A percentile compares a stretch with the other conserved stretches of the same genome.
Conservation (phyloP, 2,329 filamentous ascomycete genomes). For the Shiraia sp. region DNA sequence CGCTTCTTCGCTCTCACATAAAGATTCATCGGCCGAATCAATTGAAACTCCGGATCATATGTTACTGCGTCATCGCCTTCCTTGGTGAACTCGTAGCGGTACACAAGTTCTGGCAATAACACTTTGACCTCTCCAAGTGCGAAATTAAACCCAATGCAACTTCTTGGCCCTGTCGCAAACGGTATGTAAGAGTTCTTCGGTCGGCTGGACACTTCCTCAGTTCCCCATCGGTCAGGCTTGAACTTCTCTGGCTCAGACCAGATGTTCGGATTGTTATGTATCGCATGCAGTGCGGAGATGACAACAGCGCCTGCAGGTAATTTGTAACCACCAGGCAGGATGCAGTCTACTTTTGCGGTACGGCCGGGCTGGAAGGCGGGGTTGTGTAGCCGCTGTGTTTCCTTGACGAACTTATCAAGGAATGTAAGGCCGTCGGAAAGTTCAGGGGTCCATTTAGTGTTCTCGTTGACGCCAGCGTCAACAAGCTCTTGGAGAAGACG, state of each 20-base stretch:
- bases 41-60: conserved; percentile 17
- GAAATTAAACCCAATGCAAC: conserved; percentile 19
- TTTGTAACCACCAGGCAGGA: conserved; percentile 63
- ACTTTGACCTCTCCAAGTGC: conserved; percentile 15
- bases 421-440: conserved; percentile 20
- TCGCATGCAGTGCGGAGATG: conserved; percentile 54
- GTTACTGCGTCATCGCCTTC: conserved; percentile 9
- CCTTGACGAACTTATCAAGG: conserved; percentile 27
- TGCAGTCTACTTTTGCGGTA: conserved; percentile 59
- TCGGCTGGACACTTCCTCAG: conserved; percentile 47
- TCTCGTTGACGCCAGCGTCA: conserved; percentile 18
- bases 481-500: conserved; percentile 25
- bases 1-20: conserved; percentile 15
- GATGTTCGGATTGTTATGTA: conserved; percentile 56
- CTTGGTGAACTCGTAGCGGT: conserved; percentile 15
- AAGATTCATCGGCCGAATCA: conserved; percentile 17
- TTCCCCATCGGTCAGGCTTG: conserved; percentile 64
- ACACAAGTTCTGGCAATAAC: conserved; percentile 10
- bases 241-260: conserved; percentile 64
- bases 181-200: conserved; percentile 17
- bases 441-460: conserved; percentile 21
- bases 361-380: conserved; percentile 52
- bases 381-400: conserved; percentile 25
- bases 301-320: conserved; percentile 58
- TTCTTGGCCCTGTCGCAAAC: conserved; percentile 12